Conservation (phyloP, 768 basidiomycete species). For the Auricularia sp. region DNA sequence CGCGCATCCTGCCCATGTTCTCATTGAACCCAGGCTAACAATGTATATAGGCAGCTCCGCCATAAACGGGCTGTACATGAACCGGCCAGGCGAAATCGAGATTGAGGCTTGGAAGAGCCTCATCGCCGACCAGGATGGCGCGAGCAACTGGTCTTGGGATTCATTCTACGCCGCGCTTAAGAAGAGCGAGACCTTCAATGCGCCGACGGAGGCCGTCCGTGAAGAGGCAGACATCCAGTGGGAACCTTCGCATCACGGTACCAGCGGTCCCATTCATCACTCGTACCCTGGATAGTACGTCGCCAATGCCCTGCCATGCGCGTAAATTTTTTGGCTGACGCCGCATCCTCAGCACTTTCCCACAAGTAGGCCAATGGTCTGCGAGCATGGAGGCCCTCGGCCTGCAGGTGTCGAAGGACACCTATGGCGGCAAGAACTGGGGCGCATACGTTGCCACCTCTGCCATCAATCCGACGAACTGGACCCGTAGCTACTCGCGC, state of each 20-base stretch:
- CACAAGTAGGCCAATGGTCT: neutral
- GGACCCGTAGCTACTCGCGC: constrained; percentile 53
- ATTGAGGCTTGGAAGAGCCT: constrained; percentile 37
- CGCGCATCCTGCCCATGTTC: neutral
- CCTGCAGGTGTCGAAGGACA: constrained; percentile 15
- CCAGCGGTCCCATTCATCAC: constrained; percentile 38
- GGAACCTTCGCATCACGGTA: constrained; percentile 37
- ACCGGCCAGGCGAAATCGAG: constrained; percentile 41
- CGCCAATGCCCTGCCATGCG: too few relatives aligned
- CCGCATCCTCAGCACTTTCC: neutral
- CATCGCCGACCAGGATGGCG: constrained; percentile 25
- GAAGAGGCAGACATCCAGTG: constrained; percentile 35
- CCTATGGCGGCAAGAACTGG: constrained; percentile 38
- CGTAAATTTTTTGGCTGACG: neutral
- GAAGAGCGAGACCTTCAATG: constrained; percentile 45
- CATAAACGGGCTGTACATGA: constrained; percentile 59
- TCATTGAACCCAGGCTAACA: neutral
- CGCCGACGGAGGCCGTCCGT: constrained; percentile 33
- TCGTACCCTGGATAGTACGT: constrained; percentile 27
- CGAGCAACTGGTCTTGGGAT: constrained; percentile 36
- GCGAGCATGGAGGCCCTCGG: neutral
- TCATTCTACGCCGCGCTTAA: constrained; percentile 35
- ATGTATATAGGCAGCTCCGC: constrained; percentile 26
- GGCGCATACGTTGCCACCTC: constrained; percentile 47
- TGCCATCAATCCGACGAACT: constrained; percentile 52